A percentile compares a stretch with the other conserved stretches of the same genome.
These are phyloP conservation scores for Liquidambar formosana DNA, from an alignment of 164 flowering plant species.

Conservation along the genomic window DNA sequence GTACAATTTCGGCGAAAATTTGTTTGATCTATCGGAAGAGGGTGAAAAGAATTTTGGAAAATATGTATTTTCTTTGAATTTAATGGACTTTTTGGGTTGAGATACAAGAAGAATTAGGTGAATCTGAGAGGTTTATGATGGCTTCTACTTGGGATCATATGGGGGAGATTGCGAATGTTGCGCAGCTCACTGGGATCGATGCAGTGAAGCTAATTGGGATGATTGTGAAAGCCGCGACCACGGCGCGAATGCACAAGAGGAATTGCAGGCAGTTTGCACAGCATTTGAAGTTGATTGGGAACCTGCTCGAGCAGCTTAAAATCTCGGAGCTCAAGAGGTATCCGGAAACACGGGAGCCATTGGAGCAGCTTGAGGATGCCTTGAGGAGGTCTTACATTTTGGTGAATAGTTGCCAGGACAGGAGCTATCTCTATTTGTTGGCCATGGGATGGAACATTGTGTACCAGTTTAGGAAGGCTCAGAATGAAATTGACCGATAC, in stretches of 20 bases:
- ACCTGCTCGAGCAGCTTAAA: constrained; percentile 82
- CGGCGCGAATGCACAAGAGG: constrained; percentile 94
- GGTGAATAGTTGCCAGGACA: constrained; percentile 89
- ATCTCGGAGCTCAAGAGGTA: constrained; percentile 87
- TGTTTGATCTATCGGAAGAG: neutral
- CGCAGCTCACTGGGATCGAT: constrained; percentile 79
- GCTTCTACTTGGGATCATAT: constrained; percentile 64
- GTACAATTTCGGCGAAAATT: neutral
- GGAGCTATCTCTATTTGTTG: constrained; percentile 83
- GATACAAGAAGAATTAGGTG: constrained; percentile 1
- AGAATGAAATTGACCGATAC: constrained; percentile 86
- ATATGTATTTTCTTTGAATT: neutral
- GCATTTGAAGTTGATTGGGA: constrained; percentile 91
- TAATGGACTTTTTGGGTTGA: neutral
- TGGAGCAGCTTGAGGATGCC: constrained; percentile 95
- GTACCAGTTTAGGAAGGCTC: constrained; percentile 89
- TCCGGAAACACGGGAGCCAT: constrained; percentile 91
- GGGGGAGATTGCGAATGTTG: constrained; percentile 77
- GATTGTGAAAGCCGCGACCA: constrained; percentile 85
- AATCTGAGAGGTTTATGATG: constrained; percentile 26
- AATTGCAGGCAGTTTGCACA: constrained; percentile 91
- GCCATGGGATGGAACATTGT: constrained; percentile 99
- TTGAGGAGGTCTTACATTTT: constrained; percentile 79
- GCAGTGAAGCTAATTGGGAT: constrained; percentile 72
- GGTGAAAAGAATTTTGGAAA: neutral